Percentiles rank a stretch among this genome's conserved stretches.
Conservation (phyloP, 345 rosid genomes). For the Microthlaspi erraticum region DNA sequence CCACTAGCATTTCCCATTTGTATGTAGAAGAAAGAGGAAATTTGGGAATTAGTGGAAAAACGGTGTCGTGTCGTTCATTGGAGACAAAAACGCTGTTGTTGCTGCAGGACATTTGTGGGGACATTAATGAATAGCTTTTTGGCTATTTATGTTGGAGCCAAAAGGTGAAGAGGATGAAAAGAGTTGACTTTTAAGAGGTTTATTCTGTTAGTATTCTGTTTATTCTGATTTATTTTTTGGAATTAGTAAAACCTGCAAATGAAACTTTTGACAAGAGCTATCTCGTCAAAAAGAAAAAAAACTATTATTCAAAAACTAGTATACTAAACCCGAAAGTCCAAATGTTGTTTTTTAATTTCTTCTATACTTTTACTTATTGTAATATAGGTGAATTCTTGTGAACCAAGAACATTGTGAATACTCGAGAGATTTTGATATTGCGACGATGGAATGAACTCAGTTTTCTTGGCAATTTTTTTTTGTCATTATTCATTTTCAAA, state of each 20-base stretch:
- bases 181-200: conserved; percentile 41
- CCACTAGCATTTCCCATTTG: conserved; percentile 66
- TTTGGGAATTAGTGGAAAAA: conserved; percentile 3
- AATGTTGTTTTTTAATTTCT: not conserved
- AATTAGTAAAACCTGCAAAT: conserved; percentile 26
- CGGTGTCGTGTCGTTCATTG: conserved; percentile 47
- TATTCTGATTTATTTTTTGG: conserved; percentile 26
- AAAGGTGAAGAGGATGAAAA: conserved; percentile 23
- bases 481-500: not conserved
- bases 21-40: too few relatives aligned
- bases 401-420: too few relatives aligned
- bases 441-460: not conserved
- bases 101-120: not conserved
- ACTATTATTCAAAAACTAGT: too few relatives aligned
- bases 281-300: too few relatives aligned
- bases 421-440: not conserved
- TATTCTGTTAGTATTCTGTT: conserved; percentile 34
- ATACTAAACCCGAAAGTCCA: not conserved
- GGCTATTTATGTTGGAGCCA: conserved; percentile 38
- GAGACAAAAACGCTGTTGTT: conserved; percentile 17
- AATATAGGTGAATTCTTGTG: not conserved
- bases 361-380: not conserved
- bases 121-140: conserved; percentile 1
- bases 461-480: not conserved
- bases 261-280: too few relatives aligned